A percentile compares a stretch with the other conserved stretches of the same genome.
phyloP scores from a whole-genome alignment of 2,329 filamentous ascomycete species.

The Diaporthe amygdali region DNA sequence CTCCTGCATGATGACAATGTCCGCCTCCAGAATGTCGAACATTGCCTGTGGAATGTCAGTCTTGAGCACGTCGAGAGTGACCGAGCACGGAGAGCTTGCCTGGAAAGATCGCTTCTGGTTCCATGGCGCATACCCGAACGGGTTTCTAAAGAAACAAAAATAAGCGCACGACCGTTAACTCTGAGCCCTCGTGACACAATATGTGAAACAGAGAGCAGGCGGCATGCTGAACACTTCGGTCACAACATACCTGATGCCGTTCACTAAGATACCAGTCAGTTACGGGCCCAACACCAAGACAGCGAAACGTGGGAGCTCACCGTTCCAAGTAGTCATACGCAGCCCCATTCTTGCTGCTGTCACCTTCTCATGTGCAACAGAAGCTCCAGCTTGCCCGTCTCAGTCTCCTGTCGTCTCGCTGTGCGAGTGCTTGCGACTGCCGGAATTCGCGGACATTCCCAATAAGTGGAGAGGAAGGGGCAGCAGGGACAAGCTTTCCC shows the following conservation, averaged over 20 bases:
- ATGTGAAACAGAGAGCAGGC: neutral
- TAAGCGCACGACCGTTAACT: neutral
- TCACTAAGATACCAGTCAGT: constrained; percentile 59
- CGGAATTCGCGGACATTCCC: constrained; percentile 5
- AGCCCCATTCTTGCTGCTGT: constrained; percentile 63
- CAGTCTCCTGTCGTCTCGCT: constrained; percentile 11
- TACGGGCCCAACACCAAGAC: constrained; percentile 8
- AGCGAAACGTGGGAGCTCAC: constrained; percentile 48
- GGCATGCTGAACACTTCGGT: neutral
- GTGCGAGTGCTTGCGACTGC: neutral
- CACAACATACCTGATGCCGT: constrained; percentile 72
- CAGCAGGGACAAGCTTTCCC: neutral
- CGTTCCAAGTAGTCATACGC: constrained; percentile 88
- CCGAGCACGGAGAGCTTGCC: constrained; percentile 43
- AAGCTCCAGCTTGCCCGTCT: neutral
- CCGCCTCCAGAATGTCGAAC: constrained; percentile 92
- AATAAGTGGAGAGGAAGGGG: neutral
- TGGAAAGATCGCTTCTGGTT: constrained; percentile 72
- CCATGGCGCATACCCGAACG: constrained; percentile 87
- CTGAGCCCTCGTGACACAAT: constrained; percentile 5
- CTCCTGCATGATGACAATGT: constrained; percentile 95
- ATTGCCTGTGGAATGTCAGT: constrained; percentile 64
- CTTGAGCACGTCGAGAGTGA: neutral
- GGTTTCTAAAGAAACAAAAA: constrained; percentile 60
- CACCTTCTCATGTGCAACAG: neutral